Evolutionary conservation across 208 protist species (phyloP).

Genomic region (Leishmania turanica): DNA sequence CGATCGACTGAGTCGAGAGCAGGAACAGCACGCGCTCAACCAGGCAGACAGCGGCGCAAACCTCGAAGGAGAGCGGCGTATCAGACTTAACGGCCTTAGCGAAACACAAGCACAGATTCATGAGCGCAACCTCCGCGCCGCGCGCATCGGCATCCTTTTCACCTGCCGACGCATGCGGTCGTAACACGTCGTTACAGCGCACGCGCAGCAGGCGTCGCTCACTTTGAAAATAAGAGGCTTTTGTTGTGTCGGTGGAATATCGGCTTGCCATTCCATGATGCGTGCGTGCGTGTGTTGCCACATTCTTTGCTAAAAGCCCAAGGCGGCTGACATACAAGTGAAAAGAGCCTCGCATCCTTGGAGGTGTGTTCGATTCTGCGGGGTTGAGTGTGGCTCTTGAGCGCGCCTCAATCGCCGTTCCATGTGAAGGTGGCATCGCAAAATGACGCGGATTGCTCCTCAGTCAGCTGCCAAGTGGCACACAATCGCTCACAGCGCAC

Average conservation of each 20-base stretch:
- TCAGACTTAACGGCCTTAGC: not conserved
- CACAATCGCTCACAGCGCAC: not conserved
- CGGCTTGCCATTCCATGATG: not conserved
- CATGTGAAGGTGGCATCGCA: not conserved
- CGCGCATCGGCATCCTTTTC: conserved; percentile 7
- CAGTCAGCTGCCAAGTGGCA: not conserved
- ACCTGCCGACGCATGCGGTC: conserved; percentile 9
- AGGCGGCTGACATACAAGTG: not conserved
- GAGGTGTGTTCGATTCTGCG: not conserved
- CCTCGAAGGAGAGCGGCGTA: not conserved
- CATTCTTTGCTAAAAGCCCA: not conserved
- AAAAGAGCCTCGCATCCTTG: not conserved
- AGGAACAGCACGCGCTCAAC: not conserved
- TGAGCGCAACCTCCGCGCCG: not conserved
- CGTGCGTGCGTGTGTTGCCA: not conserved
- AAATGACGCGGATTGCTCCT: not conserved
- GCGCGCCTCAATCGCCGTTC: not conserved
- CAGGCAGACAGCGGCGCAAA: not conserved
- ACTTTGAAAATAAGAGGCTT: not conserved
- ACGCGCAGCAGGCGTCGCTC: not conserved
- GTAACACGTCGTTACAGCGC: not conserved
- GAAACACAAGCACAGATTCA: not conserved
- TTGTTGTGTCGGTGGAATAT: not conserved
- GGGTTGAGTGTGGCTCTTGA: not conserved
- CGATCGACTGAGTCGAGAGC: conserved; percentile 9